phyloP scores from a whole-genome alignment of 2,329 filamentous ascomycete genomes.

The Fusarium secorum region DNA sequence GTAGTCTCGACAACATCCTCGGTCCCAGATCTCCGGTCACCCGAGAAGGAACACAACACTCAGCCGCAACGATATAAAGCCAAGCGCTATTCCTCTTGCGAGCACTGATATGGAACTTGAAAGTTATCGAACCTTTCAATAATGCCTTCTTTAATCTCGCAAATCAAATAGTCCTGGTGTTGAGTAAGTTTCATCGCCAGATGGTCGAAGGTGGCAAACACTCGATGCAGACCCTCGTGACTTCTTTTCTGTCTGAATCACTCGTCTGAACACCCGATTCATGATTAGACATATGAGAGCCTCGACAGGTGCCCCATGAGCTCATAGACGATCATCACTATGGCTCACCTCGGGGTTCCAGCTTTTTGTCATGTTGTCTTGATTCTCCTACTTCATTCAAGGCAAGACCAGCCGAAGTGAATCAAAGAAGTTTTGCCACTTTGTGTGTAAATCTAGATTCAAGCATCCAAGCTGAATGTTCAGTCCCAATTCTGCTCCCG shows the following conservation, averaged over 20 bases:
- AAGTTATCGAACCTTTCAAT: neutral
- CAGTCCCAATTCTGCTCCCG: neutral
- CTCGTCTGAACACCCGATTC: no score
- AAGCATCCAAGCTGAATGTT: neutral
- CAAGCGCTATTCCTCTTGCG: accelerated
- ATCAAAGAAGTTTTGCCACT: neutral
- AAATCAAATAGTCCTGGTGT: neutral
- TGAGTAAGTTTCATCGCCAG: neutral
- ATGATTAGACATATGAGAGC: no score
- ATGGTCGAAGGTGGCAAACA: neutral
- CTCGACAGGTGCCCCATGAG: no score
- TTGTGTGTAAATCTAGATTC: accelerated
- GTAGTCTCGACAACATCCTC: neutral
- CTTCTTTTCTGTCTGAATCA: neutral
- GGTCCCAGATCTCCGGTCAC: neutral
- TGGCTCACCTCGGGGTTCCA: neutral
- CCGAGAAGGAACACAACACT: neutral
- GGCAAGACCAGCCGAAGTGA: neutral
- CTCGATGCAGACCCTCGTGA: neutral
- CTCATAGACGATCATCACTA: neutral
- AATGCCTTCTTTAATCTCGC: accelerated
- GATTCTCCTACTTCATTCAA: neutral
- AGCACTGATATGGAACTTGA: neutral
- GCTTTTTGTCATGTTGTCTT: neutral
- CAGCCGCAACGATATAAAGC: neutral